Conservation (phyloP, 768 basidiomycete genomes). For the Panaeolus cyanescens region DNA sequence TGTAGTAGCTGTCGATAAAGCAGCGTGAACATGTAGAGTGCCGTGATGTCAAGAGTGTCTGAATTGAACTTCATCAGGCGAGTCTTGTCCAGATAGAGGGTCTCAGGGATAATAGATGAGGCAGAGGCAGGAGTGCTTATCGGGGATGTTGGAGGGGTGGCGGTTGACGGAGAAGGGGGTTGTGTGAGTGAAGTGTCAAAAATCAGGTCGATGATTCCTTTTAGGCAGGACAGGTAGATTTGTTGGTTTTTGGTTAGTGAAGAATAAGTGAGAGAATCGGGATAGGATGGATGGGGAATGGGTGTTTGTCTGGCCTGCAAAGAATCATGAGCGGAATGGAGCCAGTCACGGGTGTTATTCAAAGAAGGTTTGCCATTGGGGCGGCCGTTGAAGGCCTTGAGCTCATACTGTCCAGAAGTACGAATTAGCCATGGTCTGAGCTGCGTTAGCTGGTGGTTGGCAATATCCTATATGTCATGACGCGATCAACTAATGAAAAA, state of each 20-base stretch:
- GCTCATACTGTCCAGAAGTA: constrained; percentile 78
- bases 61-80: constrained; percentile 66
- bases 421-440: constrained; percentile 89
- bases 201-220: constrained; percentile 65
- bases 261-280: constrained; percentile 43
- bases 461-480: constrained; percentile 71
- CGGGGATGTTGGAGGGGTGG: constrained; percentile 19
- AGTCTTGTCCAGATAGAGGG: constrained; percentile 75
- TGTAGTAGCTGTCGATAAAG: constrained; percentile 76
- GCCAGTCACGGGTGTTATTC: constrained; percentile 65
- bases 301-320: constrained; percentile 39
- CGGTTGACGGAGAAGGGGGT: constrained; percentile 22
- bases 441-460: constrained; percentile 92
- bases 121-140: constrained; percentile 26
- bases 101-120: constrained; percentile 62
- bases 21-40: constrained; percentile 79
- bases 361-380: constrained; percentile 48
- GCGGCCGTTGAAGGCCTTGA: constrained; percentile 70
- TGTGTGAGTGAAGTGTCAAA: constrained; percentile 52
- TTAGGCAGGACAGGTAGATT: constrained; percentile 56
- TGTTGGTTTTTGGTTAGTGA: constrained; percentile 53
- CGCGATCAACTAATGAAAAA: constrained; percentile 9
- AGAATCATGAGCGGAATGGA: constrained; percentile 52
- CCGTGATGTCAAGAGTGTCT: constrained; percentile 75
- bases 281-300: constrained; percentile 46